These are phyloP conservation scores for Ocimum tenuiflorum DNA, from an alignment of 257 asterid species.

Conservation along the genomic window DNA sequence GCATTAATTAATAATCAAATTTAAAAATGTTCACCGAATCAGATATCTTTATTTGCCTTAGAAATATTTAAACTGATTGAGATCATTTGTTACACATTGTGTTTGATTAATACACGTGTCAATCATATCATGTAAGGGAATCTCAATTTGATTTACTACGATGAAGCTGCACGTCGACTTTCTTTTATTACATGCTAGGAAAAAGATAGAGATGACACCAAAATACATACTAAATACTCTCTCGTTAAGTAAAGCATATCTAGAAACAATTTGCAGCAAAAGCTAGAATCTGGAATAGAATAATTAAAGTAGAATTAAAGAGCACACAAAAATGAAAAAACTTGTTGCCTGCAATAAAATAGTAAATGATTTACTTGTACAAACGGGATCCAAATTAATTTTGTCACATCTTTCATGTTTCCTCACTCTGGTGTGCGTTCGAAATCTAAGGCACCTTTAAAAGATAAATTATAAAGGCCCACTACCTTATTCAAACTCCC, in stretches of 20 bases:
- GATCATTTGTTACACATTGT: too few species aligned
- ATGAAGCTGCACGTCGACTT: conserved; percentile 19
- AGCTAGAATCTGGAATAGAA: conserved; percentile 38
- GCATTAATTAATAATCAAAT: conserved; percentile 1
- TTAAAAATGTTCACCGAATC: conserved; percentile 12
- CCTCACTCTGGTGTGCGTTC: conserved; percentile 4
- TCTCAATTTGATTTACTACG: too few species aligned
- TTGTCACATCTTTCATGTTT: not conserved
- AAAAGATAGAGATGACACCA: not conserved
- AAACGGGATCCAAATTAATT: not conserved
- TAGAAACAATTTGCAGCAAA: conserved; percentile 26
- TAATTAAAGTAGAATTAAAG: conserved; percentile 31
- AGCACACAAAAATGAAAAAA: conserved; percentile 12
- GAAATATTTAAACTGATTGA: conserved; percentile 13
- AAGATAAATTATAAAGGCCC: not conserved
- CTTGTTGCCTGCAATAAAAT: conserved; percentile 11
- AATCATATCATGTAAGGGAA: too few species aligned
- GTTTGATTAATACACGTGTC: too few species aligned
- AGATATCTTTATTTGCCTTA: conserved; percentile 15
- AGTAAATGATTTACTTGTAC: not conserved
- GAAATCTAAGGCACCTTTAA: conserved; percentile 2
- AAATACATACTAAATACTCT: too few species aligned
- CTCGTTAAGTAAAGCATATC: conserved; percentile 28
- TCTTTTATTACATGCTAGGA: conserved; percentile 13
- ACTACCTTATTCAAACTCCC: not conserved